phyloP scores from a whole-genome alignment of 2,329 filamentous ascomycete genomes.

The Tolypocladium inflatum region DNA sequence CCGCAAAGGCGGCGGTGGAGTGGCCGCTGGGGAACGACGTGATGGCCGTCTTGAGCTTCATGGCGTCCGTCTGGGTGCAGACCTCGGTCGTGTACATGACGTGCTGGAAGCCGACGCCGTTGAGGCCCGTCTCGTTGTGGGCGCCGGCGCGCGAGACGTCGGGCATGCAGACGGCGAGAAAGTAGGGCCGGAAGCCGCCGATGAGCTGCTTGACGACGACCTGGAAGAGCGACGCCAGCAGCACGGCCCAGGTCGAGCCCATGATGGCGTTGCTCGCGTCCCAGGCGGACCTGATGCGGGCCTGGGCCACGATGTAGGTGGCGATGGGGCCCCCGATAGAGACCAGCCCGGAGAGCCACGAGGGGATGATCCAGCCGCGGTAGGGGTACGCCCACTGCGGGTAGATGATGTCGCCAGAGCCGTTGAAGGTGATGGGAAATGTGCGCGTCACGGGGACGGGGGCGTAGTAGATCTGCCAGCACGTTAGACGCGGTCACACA shows the following conservation, averaged over 20 bases:
- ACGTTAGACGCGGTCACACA: neutral
- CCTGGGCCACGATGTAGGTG: slow-evolving; percentile 46
- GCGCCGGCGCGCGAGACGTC: slow-evolving; percentile 32
- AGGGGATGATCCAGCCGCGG: slow-evolving; percentile 52
- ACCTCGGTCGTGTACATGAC: slow-evolving; percentile 57
- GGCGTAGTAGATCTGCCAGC: slow-evolving; percentile 37
- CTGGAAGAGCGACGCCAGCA: slow-evolving; percentile 53
- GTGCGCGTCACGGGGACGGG: slow-evolving; percentile 46
- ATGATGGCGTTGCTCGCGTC: slow-evolving; percentile 53
- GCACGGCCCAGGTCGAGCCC: slow-evolving; percentile 50
- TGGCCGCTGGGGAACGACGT: slow-evolving; percentile 62
- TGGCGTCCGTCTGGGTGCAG: slow-evolving; percentile 45
- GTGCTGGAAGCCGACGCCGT: slow-evolving; percentile 40
- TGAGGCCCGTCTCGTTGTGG: slow-evolving; percentile 28
- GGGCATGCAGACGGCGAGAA: slow-evolving; percentile 55
- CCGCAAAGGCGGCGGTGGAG: slow-evolving; percentile 53
- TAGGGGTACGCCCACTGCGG: slow-evolving; percentile 56
- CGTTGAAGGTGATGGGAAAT: slow-evolving; percentile 50
- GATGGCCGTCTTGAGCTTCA: slow-evolving; percentile 48
- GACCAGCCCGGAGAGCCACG: slow-evolving; percentile 47
- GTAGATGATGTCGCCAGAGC: slow-evolving; percentile 52
- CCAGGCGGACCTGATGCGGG: slow-evolving; percentile 47
- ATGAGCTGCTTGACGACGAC: slow-evolving; percentile 58
- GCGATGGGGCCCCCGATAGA: slow-evolving; percentile 46
- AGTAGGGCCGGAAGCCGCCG: slow-evolving; percentile 54